These are phyloP conservation scores for Cymbopogon flexuosus DNA, from an alignment of 202 grass and related monocot genomes.

Conservation along the genomic window DNA sequence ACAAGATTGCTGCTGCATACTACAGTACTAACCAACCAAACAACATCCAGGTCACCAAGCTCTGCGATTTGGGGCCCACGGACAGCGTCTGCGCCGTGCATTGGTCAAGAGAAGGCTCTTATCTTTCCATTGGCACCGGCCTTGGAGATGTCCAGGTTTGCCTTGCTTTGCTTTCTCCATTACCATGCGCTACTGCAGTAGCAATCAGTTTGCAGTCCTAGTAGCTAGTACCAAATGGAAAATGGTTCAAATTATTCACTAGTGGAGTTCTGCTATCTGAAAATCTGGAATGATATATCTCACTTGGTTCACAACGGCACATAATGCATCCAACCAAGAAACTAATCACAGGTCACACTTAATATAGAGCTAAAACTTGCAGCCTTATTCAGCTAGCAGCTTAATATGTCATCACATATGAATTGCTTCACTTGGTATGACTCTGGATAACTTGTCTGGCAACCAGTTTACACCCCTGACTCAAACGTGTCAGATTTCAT, in stretches of 20 bases:
- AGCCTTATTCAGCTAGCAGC: background rate
- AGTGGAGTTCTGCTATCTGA: background rate
- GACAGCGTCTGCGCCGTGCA: conserved; percentile 83
- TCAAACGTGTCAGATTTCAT: background rate
- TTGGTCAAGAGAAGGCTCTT: conserved; percentile 89
- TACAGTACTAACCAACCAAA: background rate
- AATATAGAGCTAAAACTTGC: background rate
- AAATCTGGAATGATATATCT: background rate
- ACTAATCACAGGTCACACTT: background rate
- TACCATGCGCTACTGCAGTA: background rate
- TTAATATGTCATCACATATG: background rate
- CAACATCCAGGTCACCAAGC: conserved; percentile 62
- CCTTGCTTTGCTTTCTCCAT: background rate
- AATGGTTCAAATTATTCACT: background rate
- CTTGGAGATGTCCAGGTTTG: conserved; percentile 86
- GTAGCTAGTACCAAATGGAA: background rate
- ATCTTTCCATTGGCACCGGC: conserved; percentile 79
- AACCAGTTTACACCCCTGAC: background rate
- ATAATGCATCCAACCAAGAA: background rate
- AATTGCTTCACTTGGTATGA: too few species aligned
- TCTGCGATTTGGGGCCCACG: conserved; percentile 77
- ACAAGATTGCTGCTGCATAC: background rate
- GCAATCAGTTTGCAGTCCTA: background rate
- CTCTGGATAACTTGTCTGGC: background rate
- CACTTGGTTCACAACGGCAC: background rate